phyloP scores from a whole-genome alignment of 2,329 filamentous ascomycete genomes.

The Botrytis paeoniae region DNA sequence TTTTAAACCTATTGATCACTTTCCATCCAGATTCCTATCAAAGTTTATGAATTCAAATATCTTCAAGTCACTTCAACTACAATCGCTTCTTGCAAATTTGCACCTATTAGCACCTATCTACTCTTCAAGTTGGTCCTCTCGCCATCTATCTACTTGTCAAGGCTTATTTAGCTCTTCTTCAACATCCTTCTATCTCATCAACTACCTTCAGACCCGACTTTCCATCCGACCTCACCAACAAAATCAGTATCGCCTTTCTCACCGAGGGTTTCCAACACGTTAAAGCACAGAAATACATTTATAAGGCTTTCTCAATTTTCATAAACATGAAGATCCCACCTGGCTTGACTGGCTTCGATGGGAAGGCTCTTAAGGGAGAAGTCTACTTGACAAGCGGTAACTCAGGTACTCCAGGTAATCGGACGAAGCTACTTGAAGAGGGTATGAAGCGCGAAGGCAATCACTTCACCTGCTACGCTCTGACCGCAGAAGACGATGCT shows the following conservation, averaged over 20 bases:
- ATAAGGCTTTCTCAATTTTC: neutral
- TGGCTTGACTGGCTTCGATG: slow-evolving; percentile 4
- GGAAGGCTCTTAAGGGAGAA: slow-evolving; percentile 15
- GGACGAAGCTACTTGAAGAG: slow-evolving; percentile 18
- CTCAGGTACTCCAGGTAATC: neutral
- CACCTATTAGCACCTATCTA: neutral
- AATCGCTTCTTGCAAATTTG: neutral
- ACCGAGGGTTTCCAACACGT: neutral
- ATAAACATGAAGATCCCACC: slow-evolving; percentile 14
- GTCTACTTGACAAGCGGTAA: neutral
- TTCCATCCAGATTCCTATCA: neutral
- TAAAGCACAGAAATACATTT: neutral
- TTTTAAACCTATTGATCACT: neutral
- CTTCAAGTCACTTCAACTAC: neutral
- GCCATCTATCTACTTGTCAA: neutral
- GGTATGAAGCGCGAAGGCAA: slow-evolving; percentile 10
- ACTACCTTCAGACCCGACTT: neutral
- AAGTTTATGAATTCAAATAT: neutral
- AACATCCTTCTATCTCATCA: neutral
- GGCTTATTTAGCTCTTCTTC: neutral
- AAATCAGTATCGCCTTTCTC: too few species aligned
- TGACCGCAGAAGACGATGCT: slow-evolving; percentile 24
- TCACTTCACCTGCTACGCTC: slow-evolving; percentile 25
- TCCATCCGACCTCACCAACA: neutral
- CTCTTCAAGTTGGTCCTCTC: neutral